Percentiles rank a stretch among this genome's conserved stretches.
phyloP scores from a whole-genome alignment of 2,329 filamentous ascomycete species.

The Colletotrichum sublineola region DNA sequence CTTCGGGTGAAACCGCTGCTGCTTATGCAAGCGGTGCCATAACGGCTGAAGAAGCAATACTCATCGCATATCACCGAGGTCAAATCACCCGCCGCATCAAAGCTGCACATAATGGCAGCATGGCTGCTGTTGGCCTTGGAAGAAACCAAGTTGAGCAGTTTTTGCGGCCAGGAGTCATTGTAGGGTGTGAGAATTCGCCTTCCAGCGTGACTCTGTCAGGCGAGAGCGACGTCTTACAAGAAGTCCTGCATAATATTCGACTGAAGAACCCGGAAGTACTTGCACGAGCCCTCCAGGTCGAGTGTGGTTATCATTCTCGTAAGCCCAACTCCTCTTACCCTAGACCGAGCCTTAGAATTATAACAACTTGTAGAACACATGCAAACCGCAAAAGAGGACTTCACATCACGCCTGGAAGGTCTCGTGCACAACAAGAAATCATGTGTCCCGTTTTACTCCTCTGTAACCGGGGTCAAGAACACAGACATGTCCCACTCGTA shows the following conservation, averaged over 20 bases:
- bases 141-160: constrained; percentile 44
- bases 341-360: neutral
- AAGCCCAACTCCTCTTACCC: neutral
- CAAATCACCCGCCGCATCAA: constrained; percentile 44
- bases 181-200: constrained; percentile 66
- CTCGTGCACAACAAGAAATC: neutral
- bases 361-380: constrained; percentile 25
- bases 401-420: constrained; percentile 28
- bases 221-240: constrained; percentile 44
- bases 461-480: constrained; percentile 26
- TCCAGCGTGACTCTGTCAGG: constrained; percentile 63
- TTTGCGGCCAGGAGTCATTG: constrained; percentile 51
- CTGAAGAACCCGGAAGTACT: constrained; percentile 55
- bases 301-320: constrained; percentile 66
- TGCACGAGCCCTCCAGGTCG: constrained; percentile 62
- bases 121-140: constrained; percentile 68
- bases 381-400: constrained; percentile 17
- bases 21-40: constrained; percentile 53
- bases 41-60: constrained; percentile 49
- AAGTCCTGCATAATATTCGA: constrained; percentile 43
- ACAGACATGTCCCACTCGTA: constrained; percentile 51
- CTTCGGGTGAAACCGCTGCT: constrained; percentile 57
- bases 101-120: constrained; percentile 55
- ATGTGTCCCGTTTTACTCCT: constrained; percentile 34
- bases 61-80: constrained; percentile 54